Base-by-base conservation (phyloP, 2,329 filamentous ascomycete genomes). In the Calonectria naviculata region DNA sequence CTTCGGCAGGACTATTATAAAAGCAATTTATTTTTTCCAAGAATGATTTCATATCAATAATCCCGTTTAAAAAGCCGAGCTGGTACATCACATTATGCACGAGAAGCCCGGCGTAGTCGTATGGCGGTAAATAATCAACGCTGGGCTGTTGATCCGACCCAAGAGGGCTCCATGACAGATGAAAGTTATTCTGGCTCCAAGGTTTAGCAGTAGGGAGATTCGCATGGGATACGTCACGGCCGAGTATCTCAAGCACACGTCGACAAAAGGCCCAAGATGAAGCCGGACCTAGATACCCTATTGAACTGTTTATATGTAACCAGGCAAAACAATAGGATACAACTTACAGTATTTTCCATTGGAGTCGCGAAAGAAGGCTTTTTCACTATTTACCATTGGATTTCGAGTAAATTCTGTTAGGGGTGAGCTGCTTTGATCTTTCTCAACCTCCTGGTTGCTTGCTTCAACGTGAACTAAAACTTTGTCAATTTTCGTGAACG, bases 61-160 rank as follows among this genome's bases (percentile, higher is more conserved):
- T 68, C 19, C 56, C 54, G 26, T 63, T 62, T 5, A 65, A 31
- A 26, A 56, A 36, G 9, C 65, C 68, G 4, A 71, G 65, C 9
- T 71, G 64, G n/a, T 71, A 71, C 26, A 63, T 56, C 15, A 68
- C 68, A 2, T 60, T 64, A 15, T 58, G 44, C 26, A 68, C n/a
- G 3, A 68, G 58, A 19, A 63, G 67, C 4, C 61, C 24, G 3
- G 65, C 68, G 36, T 71, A 68, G 12, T 71, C 68, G 24, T 61
- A 49, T 4, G 68, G 54, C 1, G 68, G 68, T 0, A 71, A 17
- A 13, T 65, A 56, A 7, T 47, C 52, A 28, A 68, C 65, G 13
- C 67, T 60, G 19, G 68, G 68, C 9, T 64, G 58, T 10, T 71
- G 42, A 13, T 66, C 41, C n/a, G 29, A 44, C 19, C 64, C 64